These are phyloP conservation scores for Paraphaeosphaeria minitans DNA, from an alignment of 2,329 filamentous ascomycete genomes.

Conservation along the genomic window DNA sequence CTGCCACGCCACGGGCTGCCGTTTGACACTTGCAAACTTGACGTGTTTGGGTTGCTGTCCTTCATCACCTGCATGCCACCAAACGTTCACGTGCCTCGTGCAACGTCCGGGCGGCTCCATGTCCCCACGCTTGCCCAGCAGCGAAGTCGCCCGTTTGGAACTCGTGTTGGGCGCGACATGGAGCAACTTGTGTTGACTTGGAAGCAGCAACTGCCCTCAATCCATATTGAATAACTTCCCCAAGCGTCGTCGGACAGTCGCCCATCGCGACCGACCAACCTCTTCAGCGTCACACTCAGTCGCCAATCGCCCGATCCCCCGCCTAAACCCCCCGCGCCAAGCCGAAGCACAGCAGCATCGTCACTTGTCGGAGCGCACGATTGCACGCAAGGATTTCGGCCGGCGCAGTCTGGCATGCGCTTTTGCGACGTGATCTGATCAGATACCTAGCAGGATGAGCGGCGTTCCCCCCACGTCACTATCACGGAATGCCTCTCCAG, in stretches of 20 bases:
- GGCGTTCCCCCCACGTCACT: slow-evolving; percentile 37
- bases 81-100: not conserved
- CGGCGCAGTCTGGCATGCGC: slow-evolving; percentile 25
- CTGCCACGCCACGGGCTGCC: not conserved
- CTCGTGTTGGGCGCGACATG: slow-evolving; percentile 5
- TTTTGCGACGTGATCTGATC: slow-evolving; percentile 13
- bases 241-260: not conserved
- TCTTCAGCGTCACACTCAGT: not conserved
- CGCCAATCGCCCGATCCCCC: slow-evolving; percentile 6
- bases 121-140: slow-evolving; percentile 3
- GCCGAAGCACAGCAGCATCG: slow-evolving; percentile 11
- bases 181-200: not conserved
- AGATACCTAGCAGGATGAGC: slow-evolving; percentile 41
- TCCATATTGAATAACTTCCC: not conserved
- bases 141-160: slow-evolving; percentile 2
- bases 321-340: slow-evolving; percentile 5
- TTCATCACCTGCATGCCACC: not conserved
- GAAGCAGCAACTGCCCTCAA: slow-evolving; percentile 3
- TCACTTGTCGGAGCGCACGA: slow-evolving; percentile 10
- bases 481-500: slow-evolving; percentile 35
- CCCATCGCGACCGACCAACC: not conserved
- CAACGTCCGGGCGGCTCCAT: not conserved
- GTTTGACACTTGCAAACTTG: not conserved
- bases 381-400: slow-evolving; percentile 11
- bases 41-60: not conserved